Percentiles rank a stretch among this genome's conserved stretches.
Evolutionary conservation across 2,329 filamentous ascomycete genomes (phyloP).

Genomic region (Aspergillus japonicus): DNA sequence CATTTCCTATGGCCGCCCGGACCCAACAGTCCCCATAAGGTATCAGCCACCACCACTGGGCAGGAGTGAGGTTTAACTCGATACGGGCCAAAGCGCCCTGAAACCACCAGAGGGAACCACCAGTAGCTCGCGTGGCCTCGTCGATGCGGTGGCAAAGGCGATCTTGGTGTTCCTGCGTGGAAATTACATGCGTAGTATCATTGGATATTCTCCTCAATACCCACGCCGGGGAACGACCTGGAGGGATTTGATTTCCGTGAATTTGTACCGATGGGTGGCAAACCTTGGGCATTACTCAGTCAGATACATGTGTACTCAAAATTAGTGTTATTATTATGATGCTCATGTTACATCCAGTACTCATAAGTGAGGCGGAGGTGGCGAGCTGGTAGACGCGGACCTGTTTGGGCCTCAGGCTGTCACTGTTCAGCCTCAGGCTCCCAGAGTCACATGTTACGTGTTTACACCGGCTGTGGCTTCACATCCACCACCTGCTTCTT

Average conservation of each 20-base stretch:
- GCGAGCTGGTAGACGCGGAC: too few species aligned
- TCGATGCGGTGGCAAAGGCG: background rate
- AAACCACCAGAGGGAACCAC: too few species aligned
- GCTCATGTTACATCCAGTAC: too few species aligned
- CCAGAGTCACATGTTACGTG: too few species aligned
- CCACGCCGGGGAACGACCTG: background rate
- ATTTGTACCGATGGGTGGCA: background rate
- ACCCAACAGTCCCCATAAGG: background rate
- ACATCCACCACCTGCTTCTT: slow-evolving; percentile 2
- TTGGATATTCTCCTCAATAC: too few species aligned
- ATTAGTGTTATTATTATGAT: too few species aligned
- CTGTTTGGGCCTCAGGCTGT: background rate
- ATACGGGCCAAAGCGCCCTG: too few species aligned
- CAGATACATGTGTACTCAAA: too few species aligned
- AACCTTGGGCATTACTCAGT: too few species aligned
- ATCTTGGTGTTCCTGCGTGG: background rate
- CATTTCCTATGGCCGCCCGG: background rate
- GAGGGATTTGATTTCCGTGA: background rate
- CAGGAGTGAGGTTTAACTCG: too few species aligned
- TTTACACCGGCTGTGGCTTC: background rate
- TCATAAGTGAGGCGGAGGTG: too few species aligned
- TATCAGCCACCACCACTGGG: background rate
- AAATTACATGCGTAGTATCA: background rate
- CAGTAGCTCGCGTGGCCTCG: background rate
- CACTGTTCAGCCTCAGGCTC: background rate